Base-by-base conservation (phyloP, 2,329 filamentous ascomycete genomes). In the Elsinoe batatas region DNA sequence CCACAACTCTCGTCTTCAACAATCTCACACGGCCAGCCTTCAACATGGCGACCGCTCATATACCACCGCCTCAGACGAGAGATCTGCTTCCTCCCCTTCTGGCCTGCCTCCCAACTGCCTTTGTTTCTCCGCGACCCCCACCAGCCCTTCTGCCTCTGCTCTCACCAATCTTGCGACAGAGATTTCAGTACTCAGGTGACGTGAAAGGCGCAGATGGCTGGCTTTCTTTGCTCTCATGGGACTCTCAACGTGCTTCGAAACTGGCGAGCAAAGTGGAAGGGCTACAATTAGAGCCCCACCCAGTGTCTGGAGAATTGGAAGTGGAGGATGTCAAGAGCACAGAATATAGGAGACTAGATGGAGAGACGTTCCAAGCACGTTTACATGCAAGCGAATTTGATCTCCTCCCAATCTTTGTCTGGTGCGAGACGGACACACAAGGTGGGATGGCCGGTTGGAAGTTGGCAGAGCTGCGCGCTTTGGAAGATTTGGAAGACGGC, bases 231-330 rank as follows among this genome's bases (percentile, higher is more conserved):
- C 76, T 91, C 20, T 85, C 81, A 65, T 91, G 88, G 74, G 80
- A 87, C 63, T 64, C 75, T 6, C 69, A 76, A 60, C 72, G 79
- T 42, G 80, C 77, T 2, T 73, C 78, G 32, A 78, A 75, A 60
- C 75, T 91, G 15, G 74, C 78, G n/a, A 74, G 80, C 57, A 72
- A 85, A 12, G 81, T 82, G 32, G 77, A 78, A 61, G 77, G 78
- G 56, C 80, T 86, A 54, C 72, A 77, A 44, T 74, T 91, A 32
- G 85, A 91, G 67, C 85, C 86, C n/a, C 88, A 93, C 64, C 88
- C 88, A 2, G 81, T 85, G 3, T 89, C 85, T 2, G 87, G 87
- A 54, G 87, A 91, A 68, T 80, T 91, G 54, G 87, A 91, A 70
- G 71, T 91, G 17, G 83, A 87, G 56, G 84, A 88, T 56, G 77